Conservation (phyloP, 305 asterid genomes). For the Lippia alba region DNA sequence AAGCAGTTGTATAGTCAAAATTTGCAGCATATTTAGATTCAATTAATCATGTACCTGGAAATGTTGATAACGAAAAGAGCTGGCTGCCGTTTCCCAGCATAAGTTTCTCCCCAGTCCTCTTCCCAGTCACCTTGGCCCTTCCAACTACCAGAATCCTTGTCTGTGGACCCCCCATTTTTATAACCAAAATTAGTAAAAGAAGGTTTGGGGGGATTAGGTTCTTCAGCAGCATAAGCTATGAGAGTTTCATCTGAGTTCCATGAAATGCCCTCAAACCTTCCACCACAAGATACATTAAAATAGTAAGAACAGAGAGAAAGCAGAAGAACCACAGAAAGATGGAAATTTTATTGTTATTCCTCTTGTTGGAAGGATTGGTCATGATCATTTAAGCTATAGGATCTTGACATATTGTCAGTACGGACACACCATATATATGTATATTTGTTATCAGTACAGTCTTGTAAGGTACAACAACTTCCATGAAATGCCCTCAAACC, state of each 20-base stretch:
- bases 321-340: constrained; percentile 9
- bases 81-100: constrained; percentile 84
- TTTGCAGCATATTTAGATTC: constrained; percentile 13
- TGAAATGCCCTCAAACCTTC: constrained; percentile 95
- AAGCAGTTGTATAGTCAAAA: constrained; percentile 26
- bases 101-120: constrained; percentile 98
- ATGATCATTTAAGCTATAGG: neutral
- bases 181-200: constrained; percentile 60
- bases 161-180: constrained; percentile 53
- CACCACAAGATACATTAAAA: constrained; percentile 29
- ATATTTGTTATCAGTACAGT: no score
- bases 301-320: constrained; percentile 6
- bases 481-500: constrained; percentile 99
- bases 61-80: constrained; percentile 76
- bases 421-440: no score
- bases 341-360: constrained; percentile 10
- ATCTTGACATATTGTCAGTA: constrained; percentile 5
- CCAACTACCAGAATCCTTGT: constrained; percentile 82
- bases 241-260: constrained; percentile 86
- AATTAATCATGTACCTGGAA: constrained; percentile 52
- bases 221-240: constrained; percentile 95
- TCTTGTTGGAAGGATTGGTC: constrained; percentile 9
- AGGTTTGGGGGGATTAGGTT: constrained; percentile 73
- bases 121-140: constrained; percentile 92
- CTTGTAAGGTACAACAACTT: no score